Conservation (phyloP, 139 green algal species). For the Monoraphidium neglectum region DNA sequence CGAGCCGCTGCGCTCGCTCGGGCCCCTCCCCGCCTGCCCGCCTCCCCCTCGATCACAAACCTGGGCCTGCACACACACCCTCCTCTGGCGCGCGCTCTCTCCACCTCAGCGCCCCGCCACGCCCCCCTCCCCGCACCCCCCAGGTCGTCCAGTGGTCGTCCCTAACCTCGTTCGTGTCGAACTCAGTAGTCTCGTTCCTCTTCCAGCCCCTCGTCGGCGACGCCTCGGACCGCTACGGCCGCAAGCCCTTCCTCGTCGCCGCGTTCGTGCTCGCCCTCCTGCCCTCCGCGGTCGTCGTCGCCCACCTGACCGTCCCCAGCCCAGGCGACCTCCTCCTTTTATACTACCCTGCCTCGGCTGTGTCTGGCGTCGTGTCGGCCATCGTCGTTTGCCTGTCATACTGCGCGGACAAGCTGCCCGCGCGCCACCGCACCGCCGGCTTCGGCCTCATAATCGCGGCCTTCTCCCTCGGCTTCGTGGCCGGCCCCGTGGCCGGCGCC, state of each 20-base stretch:
- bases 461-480: slow-evolving; percentile 45
- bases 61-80: too few species aligned
- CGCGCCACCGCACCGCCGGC: slow-evolving; percentile 43
- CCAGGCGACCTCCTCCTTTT: background rate
- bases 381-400: slow-evolving; percentile 58
- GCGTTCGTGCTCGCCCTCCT: slow-evolving; percentile 32
- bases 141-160: slow-evolving; percentile 22
- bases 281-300: slow-evolving; percentile 45
- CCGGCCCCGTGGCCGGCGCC: slow-evolving; percentile 25
- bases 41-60: too few species aligned
- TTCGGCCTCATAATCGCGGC: slow-evolving; percentile 65
- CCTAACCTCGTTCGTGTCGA: slow-evolving; percentile 54
- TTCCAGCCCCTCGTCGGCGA: slow-evolving; percentile 62
- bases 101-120: background rate
- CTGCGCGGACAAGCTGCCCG: slow-evolving; percentile 57
- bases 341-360: slow-evolving; percentile 48
- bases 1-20: too few species aligned
- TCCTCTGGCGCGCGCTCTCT: background rate
- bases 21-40: too few species aligned
- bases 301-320: slow-evolving; percentile 34
- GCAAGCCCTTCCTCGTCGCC: slow-evolving; percentile 72
- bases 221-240: slow-evolving; percentile 70
- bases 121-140: background rate
- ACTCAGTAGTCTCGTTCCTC: slow-evolving; percentile 60
- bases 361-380: slow-evolving; percentile 40